Evolutionary conservation across 768 basidiomycete species (phyloP).

Genomic region (Mycena maculata): DNA sequence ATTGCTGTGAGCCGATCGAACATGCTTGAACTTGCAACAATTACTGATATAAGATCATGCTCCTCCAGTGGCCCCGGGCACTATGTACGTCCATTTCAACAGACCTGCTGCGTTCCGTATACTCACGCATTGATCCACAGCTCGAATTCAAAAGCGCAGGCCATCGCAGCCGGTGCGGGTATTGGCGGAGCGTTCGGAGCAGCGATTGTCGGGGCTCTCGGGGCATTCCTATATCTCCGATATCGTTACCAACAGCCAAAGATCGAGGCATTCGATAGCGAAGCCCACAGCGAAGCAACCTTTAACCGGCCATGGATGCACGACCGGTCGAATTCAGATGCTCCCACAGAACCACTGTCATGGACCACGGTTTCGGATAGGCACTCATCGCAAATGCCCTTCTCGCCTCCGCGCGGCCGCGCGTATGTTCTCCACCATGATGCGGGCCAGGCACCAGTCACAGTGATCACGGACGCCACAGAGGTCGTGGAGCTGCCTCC

Average conservation of each 20-base stretch:
- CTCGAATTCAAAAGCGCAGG: conserved; percentile 25
- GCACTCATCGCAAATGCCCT: neutral
- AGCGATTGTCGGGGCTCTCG: conserved; percentile 25
- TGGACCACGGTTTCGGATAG: neutral
- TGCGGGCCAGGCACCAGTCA: conserved; percentile 53
- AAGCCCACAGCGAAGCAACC: neutral
- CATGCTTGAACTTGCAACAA: neutral
- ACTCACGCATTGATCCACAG: conserved; percentile 14
- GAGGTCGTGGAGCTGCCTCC: conserved; percentile 57
- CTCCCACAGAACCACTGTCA: neutral
- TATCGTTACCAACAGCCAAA: neutral
- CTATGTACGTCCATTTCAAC: conserved; percentile 43
- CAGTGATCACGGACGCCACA: conserved; percentile 49
- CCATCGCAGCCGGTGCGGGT: conserved; percentile 34
- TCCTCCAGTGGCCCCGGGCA: conserved; percentile 47
- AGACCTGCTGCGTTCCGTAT: too few species aligned
- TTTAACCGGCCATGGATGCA: neutral
- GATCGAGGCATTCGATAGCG: conserved; percentile 17
- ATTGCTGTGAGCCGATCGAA: conserved; percentile 41
- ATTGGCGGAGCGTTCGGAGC: conserved; percentile 37
- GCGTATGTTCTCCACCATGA: conserved; percentile 57
- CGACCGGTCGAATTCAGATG: neutral
- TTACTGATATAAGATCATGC: neutral
- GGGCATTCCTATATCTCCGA: conserved; percentile 24
- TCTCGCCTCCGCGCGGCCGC: neutral